Conservation (phyloP, 352 stramenopile species). For the Nothophytophthora sp. region DNA sequence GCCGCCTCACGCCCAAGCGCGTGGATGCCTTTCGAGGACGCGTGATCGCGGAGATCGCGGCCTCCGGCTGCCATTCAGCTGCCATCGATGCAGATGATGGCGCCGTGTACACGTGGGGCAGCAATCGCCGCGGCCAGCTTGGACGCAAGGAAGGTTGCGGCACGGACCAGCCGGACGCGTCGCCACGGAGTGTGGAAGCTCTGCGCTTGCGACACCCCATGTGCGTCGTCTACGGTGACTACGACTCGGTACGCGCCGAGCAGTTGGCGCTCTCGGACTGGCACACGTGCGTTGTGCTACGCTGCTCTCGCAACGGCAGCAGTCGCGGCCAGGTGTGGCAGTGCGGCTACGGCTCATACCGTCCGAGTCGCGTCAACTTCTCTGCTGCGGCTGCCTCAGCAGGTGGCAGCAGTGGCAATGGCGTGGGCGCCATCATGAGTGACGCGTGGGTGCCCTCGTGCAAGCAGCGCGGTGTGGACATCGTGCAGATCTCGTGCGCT, state of each 20-base stretch:
- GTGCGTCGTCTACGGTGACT: constrained; percentile 64
- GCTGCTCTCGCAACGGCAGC: constrained; percentile 52
- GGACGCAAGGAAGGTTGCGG: constrained; percentile 76
- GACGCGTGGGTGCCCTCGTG: constrained; percentile 64
- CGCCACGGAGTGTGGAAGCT: constrained; percentile 58
- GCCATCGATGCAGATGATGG: constrained; percentile 50
- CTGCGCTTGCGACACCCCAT: constrained; percentile 51
- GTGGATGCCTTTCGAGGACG: constrained; percentile 67
- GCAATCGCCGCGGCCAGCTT: constrained; percentile 80
- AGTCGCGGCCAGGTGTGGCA: constrained; percentile 77
- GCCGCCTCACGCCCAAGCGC: constrained; percentile 67
- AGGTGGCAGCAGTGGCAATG: constrained; percentile 13
- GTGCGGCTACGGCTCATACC: constrained; percentile 73
- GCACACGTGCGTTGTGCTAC: constrained; percentile 72
- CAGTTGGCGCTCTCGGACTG: constrained; percentile 75
- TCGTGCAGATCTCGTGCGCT: constrained; percentile 73
- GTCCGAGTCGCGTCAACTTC: constrained; percentile 69
- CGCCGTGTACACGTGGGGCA: constrained; percentile 75
- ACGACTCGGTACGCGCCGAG: constrained; percentile 37
- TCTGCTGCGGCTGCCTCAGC: too few species aligned
- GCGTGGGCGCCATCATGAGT: constrained; percentile 31
- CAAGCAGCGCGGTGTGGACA: constrained; percentile 51
- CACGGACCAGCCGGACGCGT: constrained; percentile 61
- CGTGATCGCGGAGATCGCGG: constrained; percentile 61
- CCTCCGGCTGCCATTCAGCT: constrained; percentile 71